phyloP scores from a whole-genome alignment of 2,329 filamentous ascomycete genomes.

The Colletotrichum nymphaeae region DNA sequence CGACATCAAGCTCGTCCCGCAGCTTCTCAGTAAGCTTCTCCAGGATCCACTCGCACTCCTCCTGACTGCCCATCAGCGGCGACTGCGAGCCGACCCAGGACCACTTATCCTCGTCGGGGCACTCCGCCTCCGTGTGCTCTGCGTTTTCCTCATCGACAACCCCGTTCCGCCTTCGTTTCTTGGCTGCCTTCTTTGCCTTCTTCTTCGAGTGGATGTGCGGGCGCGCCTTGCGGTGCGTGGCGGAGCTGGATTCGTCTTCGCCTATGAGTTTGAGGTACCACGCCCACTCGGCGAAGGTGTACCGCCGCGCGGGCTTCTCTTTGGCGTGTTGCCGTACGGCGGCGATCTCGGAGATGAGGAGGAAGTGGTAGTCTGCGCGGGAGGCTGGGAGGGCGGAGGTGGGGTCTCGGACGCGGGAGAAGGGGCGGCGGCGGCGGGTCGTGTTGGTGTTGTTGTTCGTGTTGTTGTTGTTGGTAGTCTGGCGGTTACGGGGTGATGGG shows the following conservation, averaged over 20 bases:
- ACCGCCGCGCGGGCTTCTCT: constrained; percentile 68
- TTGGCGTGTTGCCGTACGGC: constrained; percentile 73
- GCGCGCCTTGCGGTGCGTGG: constrained; percentile 58
- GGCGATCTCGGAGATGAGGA: constrained; percentile 80
- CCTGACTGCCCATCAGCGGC: constrained; percentile 75
- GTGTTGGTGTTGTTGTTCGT: not conserved
- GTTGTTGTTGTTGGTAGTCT: not conserved
- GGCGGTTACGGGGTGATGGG: not conserved
- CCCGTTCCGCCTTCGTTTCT: constrained; percentile 27
- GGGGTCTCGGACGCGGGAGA: constrained; percentile 52
- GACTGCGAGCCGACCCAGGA: constrained; percentile 79
- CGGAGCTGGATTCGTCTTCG: constrained; percentile 66
- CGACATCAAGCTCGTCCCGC: constrained; percentile 62
- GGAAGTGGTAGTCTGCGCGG: constrained; percentile 64
- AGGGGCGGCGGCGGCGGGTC: constrained; percentile 43
- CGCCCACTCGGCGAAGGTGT: constrained; percentile 87
- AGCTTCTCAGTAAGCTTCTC: constrained; percentile 71
- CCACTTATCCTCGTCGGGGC: constrained; percentile 61
- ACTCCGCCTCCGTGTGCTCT: constrained; percentile 2
- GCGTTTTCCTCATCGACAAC: constrained; percentile 19
- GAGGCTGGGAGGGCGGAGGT: constrained; percentile 44
- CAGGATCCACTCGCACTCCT: constrained; percentile 80
- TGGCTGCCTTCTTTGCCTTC: constrained; percentile 36
- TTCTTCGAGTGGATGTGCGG: constrained; percentile 38
- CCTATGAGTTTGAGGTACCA: constrained; percentile 85